Base-by-base conservation (phyloP, 148 eudicot species). In the Silene latifolia region DNA sequence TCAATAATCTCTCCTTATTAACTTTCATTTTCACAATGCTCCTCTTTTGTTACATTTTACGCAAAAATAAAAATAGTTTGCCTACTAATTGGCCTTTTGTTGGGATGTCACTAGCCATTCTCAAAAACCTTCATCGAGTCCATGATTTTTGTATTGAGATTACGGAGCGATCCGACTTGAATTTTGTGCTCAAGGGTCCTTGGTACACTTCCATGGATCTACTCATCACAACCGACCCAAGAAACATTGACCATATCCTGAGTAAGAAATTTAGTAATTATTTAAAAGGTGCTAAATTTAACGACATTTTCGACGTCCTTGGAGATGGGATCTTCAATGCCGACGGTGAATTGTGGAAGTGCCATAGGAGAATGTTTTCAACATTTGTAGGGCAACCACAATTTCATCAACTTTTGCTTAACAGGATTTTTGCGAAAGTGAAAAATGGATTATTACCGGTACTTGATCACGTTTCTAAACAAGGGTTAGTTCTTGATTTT, bases 251-350 rank as follows among this genome's bases (percentile, higher is more conserved):
- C 77, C 79, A 88, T 53, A 67, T 86, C 8, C 82, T 87, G 89
- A 87, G 87, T 80, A 77, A 82, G 24, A 85, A 84, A 44, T 88
- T 88, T 53, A 24, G 29, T 1, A 90, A 90, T 74, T 88, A 83
- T 59, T 88, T 82, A 1, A 90, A 90, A 64, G 92, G 90, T 0
- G 57, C 82, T 1, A 61, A 77, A 27, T 87, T 86, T 72, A 72
- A 53, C 24, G 81, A 86, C 69, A 86, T 83, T 0, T 83, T 89
- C 11, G 89, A 89, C 7, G 79, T 86, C 19, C 66, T 88, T 27
- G 89, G 94, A 63, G 88, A 85, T n/a, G 91, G 89, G 32, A 85
- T 88, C 19, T 82, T 88, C 65, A 89, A 86, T 21, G 64, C 86
- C 0, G 91, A 88, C 27, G 35, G 12, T 11, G 82, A 81, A 0